These are phyloP conservation scores for Aspergillus ochraceus DNA, from an alignment of 2,329 filamentous ascomycete species.

Conservation along the genomic window DNA sequence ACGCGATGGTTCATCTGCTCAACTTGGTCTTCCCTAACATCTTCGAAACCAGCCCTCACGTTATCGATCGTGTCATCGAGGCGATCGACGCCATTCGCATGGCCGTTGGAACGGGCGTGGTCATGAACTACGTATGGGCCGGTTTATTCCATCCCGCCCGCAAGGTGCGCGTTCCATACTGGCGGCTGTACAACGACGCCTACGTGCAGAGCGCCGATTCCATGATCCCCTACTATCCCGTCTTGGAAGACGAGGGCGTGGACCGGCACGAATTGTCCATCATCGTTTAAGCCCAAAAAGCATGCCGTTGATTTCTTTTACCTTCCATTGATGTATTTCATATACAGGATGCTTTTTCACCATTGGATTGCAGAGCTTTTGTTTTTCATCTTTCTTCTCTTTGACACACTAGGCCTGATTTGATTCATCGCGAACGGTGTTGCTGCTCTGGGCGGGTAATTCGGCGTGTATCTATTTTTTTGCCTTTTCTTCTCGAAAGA, in stretches of 20 bases:
- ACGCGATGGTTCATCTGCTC: slow-evolving; percentile 96
- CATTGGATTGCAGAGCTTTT: not conserved
- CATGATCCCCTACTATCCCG: slow-evolving; percentile 95
- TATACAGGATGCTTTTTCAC: not conserved
- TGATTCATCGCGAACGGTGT: slow-evolving; percentile 14
- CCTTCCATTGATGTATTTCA: slow-evolving; percentile 22
- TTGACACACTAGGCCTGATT: slow-evolving; percentile 8
- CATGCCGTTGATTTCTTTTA: slow-evolving; percentile 11
- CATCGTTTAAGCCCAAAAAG: slow-evolving; percentile 60
- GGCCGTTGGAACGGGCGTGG: slow-evolving; percentile 85
- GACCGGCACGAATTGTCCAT: slow-evolving; percentile 80
- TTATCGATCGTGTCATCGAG: slow-evolving; percentile 96
- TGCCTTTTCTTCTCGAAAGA: slow-evolving; percentile 1
- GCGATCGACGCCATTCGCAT: slow-evolving; percentile 95
- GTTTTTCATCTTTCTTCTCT: not conserved
- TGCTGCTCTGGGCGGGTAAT: slow-evolving; percentile 10
- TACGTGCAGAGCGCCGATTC: slow-evolving; percentile 92
- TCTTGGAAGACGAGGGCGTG: slow-evolving; percentile 75
- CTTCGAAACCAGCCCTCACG: slow-evolving; percentile 96
- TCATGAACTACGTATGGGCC: slow-evolving; percentile 98
- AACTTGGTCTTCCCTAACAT: slow-evolving; percentile 96
- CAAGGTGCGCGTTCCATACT: slow-evolving; percentile 93
- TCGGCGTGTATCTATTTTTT: slow-evolving; percentile 12
- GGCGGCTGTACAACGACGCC: slow-evolving; percentile 94
- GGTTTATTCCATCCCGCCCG: slow-evolving; percentile 95